Evolutionary conservation across 2,329 filamentous ascomycete species (phyloP), one percentile per base, ranked within the genome.

Genomic region (Hysterium pulicare): DNA sequence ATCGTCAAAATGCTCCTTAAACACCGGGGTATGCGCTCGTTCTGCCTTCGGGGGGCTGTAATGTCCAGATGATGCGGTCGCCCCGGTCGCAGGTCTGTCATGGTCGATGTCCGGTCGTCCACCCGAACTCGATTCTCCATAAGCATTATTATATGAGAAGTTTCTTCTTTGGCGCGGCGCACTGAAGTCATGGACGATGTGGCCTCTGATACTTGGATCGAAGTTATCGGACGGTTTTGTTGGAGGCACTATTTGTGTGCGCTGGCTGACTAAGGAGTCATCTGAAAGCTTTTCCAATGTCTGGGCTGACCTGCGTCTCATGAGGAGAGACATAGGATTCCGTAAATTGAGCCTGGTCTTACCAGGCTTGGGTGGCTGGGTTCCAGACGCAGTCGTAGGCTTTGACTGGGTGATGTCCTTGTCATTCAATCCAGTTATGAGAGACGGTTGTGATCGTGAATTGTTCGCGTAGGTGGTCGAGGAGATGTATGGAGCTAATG

Each of bases 161-260:
- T 62, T 69, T 38, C 71, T 62, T 41, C 74, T 72, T 32, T 72
- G 66, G 39, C 79, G 70, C 5, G 81, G 81, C 3, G 76, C 78
- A 37, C 79, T 82, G 58, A 84, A 84, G 53, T 84, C 81, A 63
- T 84, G 81, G 1, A 84, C 72, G 17, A 80, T 74, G 37, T 77
- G 81, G 15, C 81, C 81, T 40, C 78, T 74, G 45, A 83, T 84
- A 40, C 79, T 72, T 10, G 80, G 79, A 51, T 83, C 79, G 54
- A 81, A 83, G 52, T 82, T 76, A 44, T 80, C 79, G 2, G 78
- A 78, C 17, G 67, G 34, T 1, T 50, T 35, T 40, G 79, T 71
- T 2, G 75, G 71, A 2, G 64, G 62, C 15, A 76, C 66, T 33
- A 64, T 59, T 10, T 74, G 55, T 38, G 69, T 75, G 30, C 69